Percentiles rank a stretch among this genome's conserved stretches.
phyloP scores from a whole-genome alignment of 2,329 filamentous ascomycete genomes.

The Pestalotiopsis sp. region DNA sequence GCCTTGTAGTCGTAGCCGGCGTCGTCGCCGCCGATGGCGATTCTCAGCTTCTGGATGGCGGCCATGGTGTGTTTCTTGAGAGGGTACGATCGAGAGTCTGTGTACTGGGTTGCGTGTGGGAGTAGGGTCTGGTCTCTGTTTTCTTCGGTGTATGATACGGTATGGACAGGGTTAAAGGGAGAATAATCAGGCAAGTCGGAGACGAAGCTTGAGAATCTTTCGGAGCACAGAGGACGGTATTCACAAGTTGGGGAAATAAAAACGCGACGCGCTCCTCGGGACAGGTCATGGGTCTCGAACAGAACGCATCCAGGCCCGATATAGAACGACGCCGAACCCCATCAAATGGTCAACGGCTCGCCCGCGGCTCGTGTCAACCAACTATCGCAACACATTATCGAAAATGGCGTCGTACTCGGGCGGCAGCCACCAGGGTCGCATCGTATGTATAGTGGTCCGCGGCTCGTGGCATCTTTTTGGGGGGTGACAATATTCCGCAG shows the following conservation, averaged over 20 bases:
- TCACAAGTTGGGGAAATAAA: not conserved
- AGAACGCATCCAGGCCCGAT: not conserved
- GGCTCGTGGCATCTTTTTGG: not conserved
- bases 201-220: not conserved
- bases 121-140: not conserved
- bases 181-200: not conserved
- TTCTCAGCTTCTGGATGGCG: not conserved
- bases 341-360: not conserved
- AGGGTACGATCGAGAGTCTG: not conserved
- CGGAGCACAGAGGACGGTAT: not conserved
- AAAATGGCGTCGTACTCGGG: not conserved
- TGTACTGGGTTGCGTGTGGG: not conserved
- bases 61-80: not conserved
- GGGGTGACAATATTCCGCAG: not conserved
- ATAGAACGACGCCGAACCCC: not conserved
- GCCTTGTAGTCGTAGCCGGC: constrained; percentile 80
- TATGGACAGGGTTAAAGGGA: not conserved
- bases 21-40: constrained; percentile 40
- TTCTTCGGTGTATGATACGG: no score
- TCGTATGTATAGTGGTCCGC: not conserved
- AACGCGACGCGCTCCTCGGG: not conserved
- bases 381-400: not conserved
- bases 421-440: not conserved
- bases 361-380: not conserved
- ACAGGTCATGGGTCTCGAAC: not conserved